Base-by-base conservation (phyloP, 2,329 filamentous ascomycete genomes). In the Chrysoporthe deuterocubensis region DNA sequence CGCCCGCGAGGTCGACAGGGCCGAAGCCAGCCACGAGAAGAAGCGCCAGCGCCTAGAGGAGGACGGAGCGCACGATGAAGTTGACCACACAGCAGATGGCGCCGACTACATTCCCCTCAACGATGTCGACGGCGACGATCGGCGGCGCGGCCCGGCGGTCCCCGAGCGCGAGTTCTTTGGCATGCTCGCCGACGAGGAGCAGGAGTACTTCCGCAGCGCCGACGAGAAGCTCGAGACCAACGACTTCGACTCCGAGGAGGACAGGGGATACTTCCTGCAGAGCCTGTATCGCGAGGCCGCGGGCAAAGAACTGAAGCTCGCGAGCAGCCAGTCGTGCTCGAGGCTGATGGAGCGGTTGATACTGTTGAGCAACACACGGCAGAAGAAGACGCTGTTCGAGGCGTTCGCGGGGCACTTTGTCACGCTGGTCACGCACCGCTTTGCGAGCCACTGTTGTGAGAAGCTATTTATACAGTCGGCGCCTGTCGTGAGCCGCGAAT, bases 371-470 rank as follows among this genome's bases (percentile, higher is more conserved):
- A 91, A 88, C 44, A 85, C 90, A 43, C 81, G 83, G 21, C 96
- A 98, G 80, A 90, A 97, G 78, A 97, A 97, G 83, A 85, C 85
- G 60, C 81, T 99, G 26, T 98, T 98, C 77, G 87, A 88, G 71
- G 93, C 92, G 57, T 97, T 98, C 78, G 89, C 85, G 26, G 90
- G 91, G 44, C 92, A 98, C 79, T 97, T 98, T 79, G 83, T 95
- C 68, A 91, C 94, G 74, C 86, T 99, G 40, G 90, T 97, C 63
- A 94, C 96, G 77, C 96, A 99, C 80, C 91, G 96, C 21, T 99
- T 99, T 75, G 96, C 96, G 5, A 97, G 94, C 69, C 96, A 99
- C 82, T 98, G 95, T 80, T 97, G 94, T 77, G 96, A 99, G 81
- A 93, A 93, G 37, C 85, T 99, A 43, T 98, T 99, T 78, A 83